Base-by-base conservation (phyloP, 2,329 filamentous ascomycete genomes). In the Aspergillus arachidicola region DNA sequence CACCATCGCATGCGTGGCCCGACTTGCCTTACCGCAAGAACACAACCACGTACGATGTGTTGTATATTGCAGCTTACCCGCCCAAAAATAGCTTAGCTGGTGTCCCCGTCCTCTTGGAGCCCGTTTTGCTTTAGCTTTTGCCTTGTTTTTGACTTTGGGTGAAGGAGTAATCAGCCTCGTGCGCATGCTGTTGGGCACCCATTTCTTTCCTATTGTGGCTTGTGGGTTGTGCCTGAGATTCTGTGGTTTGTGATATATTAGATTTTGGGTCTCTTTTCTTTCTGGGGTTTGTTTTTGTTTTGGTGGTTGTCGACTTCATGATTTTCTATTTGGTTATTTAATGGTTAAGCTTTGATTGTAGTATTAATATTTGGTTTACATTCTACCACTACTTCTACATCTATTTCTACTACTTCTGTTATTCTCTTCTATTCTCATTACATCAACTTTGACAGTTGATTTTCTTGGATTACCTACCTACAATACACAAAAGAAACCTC, bases 1-100 rank as follows among this genome's bases (percentile, higher is more conserved):
- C 51, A 53, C 3, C n/a, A 12, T 12, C 6, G 21, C 34, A 38
- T 55, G 48, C 34, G 51, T 55, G 32, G 34, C 51, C 19, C 32
- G n/a, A 55, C 51, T 36, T 36, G 32, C 32, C 51, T 36, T 36
- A 55, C 51, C 51, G 32, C 51, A 55, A 38, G 34, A 55, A 55
- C 51, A 53, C 32, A 14, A 38, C 51, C n/a, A 55, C 32, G 51
- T 55, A 55, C 51, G 51, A 55, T 55, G 51, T 16, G 51, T 55
- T 55, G 51, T 38, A 55, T 51, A 51, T 21, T 51, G 51, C 34
- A 55, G n/a, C 51, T 6, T 11, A 11, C 45, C 11, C 23, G 11
- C 6, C 21, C 51, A 36, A 36, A 55, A 55, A 55, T 38, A 38
- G 21, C 32, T 28, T 36, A 54, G 51, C 19, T 28, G 28, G 26